A percentile compares a stretch with the other conserved stretches of the same genome.
phyloP scores from a whole-genome alignment of 2,329 filamentous ascomycete genomes.

The Metarhizium guizhouense region DNA sequence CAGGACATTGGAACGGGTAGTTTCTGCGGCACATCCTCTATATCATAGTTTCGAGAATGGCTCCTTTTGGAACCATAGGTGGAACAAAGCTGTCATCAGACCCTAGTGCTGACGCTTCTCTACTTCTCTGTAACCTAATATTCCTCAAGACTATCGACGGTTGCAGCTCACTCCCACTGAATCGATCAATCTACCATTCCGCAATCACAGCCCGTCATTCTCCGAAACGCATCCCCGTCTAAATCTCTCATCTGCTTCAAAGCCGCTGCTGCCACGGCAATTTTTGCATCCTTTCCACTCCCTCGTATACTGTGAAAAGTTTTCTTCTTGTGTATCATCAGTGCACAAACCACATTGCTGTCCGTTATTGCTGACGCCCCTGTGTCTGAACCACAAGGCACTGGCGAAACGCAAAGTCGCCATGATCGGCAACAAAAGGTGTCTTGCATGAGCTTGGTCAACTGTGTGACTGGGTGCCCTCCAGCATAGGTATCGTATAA shows the following conservation, averaged over 20 bases:
- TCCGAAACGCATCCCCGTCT: slow-evolving; percentile 47
- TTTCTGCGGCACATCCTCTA: no score
- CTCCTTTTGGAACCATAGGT: no score
- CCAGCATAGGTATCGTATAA: slow-evolving; percentile 83
- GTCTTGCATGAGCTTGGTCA: slow-evolving; percentile 54
- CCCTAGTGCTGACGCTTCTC: no score
- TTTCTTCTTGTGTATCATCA: slow-evolving; percentile 67
- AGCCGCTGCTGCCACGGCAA: slow-evolving; percentile 53
- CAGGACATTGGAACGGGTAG: no score
- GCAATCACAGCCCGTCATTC: slow-evolving; percentile 47
- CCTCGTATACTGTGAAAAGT: slow-evolving; percentile 52
- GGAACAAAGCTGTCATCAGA: no score
- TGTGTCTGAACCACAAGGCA: slow-evolving; percentile 30
- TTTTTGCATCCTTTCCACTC: slow-evolving; percentile 65
- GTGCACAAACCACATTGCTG: slow-evolving; percentile 56
- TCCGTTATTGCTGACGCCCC: slow-evolving; percentile 28
- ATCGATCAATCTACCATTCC: background rate
- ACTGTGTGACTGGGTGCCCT: slow-evolving; percentile 72
- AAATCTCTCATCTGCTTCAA: slow-evolving; percentile 37
- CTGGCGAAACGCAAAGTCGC: slow-evolving; percentile 43
- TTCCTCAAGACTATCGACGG: no score
- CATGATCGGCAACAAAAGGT: slow-evolving; percentile 56
- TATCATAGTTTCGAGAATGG: no score
- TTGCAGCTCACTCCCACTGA: background rate
- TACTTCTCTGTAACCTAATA: no score